Evolutionary conservation across 73 alveolate genomes (phyloP).

Genomic region (Stentor roeselii): DNA sequence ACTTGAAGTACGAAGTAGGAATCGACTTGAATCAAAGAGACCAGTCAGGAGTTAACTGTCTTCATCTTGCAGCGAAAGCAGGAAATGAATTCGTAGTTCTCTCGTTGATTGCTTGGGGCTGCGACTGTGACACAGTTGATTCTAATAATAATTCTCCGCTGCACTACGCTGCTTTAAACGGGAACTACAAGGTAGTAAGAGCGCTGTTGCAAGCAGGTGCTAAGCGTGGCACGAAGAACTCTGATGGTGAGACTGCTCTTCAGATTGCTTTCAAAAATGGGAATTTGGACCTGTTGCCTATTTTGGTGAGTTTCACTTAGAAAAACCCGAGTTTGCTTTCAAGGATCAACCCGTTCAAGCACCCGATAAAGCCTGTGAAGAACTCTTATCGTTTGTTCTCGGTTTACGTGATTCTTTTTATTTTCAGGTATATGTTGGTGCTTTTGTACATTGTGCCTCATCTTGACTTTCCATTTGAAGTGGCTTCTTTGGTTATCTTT

Average conservation of each 20-base stretch:
- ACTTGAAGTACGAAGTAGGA: slow-evolving; percentile 3
- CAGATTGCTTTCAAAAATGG: slow-evolving; percentile 16
- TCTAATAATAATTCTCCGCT: slow-evolving; percentile 34
- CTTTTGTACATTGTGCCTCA: background rate
- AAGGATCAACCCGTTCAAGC: background rate
- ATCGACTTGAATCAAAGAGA: slow-evolving; percentile 8
- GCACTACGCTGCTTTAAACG: slow-evolving; percentile 27
- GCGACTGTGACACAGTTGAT: slow-evolving; percentile 24
- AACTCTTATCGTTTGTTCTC: background rate
- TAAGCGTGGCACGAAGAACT: background rate
- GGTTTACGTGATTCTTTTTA: background rate
- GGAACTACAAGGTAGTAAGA: background rate
- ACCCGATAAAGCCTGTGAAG: slow-evolving; percentile 5
- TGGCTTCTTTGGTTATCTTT: background rate
- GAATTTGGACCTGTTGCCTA: background rate
- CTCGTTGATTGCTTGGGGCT: slow-evolving; percentile 21
- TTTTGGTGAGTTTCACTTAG: background rate
- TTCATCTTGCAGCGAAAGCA: slow-evolving; percentile 30
- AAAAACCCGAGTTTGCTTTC: slow-evolving; percentile 2
- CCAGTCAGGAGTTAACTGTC: slow-evolving; percentile 31
- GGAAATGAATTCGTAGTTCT: slow-evolving; percentile 14
- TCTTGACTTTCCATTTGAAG: background rate
- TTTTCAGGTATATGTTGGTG: background rate
- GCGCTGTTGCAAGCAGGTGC: slow-evolving; percentile 24
- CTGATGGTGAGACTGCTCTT: background rate